Conservation (phyloP, 768 basidiomycete species). For the Tulasnella sp. region DNA sequence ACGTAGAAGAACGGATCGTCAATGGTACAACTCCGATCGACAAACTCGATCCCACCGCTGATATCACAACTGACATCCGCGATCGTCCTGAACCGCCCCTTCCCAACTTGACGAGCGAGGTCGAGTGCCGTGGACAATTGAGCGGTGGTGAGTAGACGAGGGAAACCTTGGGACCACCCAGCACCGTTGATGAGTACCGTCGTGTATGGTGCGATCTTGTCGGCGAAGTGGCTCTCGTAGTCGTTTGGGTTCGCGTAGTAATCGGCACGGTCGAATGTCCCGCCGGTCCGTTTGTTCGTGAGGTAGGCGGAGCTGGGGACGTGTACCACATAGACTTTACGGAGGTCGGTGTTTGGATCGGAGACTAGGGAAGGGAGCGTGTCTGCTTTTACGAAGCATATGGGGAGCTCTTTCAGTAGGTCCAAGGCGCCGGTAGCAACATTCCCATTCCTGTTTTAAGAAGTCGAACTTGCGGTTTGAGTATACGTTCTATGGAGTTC, state of each 20-base stretch:
- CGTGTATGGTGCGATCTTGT: slow-evolving; percentile 69
- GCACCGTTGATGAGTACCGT: slow-evolving; percentile 78
- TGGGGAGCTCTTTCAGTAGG: slow-evolving; percentile 60
- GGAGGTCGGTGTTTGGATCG: slow-evolving; percentile 44
- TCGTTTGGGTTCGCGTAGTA: slow-evolving; percentile 64
- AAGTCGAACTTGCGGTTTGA: neutral
- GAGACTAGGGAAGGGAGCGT: slow-evolving; percentile 48
- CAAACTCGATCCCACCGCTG: slow-evolving; percentile 78
- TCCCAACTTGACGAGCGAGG: slow-evolving; percentile 38
- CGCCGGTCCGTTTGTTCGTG: slow-evolving; percentile 38
- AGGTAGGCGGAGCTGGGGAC: slow-evolving; percentile 51
- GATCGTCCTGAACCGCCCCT: slow-evolving; percentile 48
- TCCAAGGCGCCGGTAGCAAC: slow-evolving; percentile 69
- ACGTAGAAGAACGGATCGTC: slow-evolving; percentile 53
- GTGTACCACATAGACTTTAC: slow-evolving; percentile 68
- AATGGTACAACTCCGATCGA: slow-evolving; percentile 65
- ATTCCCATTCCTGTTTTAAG: slow-evolving; percentile 63
- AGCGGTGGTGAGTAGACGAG: slow-evolving; percentile 61
- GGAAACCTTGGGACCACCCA: slow-evolving; percentile 71
- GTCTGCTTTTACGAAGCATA: slow-evolving; percentile 42
- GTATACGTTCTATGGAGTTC: slow-evolving; percentile 1
- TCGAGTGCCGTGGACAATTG: slow-evolving; percentile 44
- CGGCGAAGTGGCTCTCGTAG: slow-evolving; percentile 57
- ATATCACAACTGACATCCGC: slow-evolving; percentile 88
- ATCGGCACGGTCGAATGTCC: slow-evolving; percentile 45